Evolutionary conservation across 2,329 filamentous ascomycete genomes (phyloP), one percentile per base, ranked within the genome.

Genomic region (Alternaria consortialis): DNA sequence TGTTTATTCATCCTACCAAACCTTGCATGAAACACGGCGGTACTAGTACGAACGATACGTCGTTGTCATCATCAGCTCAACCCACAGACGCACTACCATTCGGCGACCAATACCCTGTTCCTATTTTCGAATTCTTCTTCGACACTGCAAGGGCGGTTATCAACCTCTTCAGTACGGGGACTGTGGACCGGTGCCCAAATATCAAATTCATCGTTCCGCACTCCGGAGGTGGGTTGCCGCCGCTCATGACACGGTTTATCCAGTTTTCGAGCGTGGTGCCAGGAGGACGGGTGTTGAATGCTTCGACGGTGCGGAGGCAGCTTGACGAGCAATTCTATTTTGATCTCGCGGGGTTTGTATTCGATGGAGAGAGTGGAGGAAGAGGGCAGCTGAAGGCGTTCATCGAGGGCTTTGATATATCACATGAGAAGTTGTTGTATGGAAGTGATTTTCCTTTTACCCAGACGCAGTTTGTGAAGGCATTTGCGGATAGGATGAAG

Each of bases 1-100:
- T 86, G 1, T 87, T 88, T 68, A 82, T 87, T 46, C 86, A 88
- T 56, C 85, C 84, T 0, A 86, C 84, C 0, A 84, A 77, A n/a
- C 83, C 82, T 0, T 82, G 79, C 58, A 80, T 80, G 3, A 73
- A 70, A 12, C 29, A 54, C 12, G 36, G 43, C 5, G 34, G 29
- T 17, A 8, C 12, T 13, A 54, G 37, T 70, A 70, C 48, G 56
- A 71, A n/a, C n/a, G 51, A 43, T 25, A 25, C 39, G 12, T 25
- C 39, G 20, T 20, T 2, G 27, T 29, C 31, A 39, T 40, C 53
- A 2, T 31, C 36, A 9, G 43, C 52, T 2, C 43, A 65, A 4
- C 55, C 71, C 1, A 65, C 68, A 0, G 68, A 72, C 15, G 80
- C 81, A 1, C 67, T 78, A 4, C 81, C 80, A 0, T 73, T 82